Base-by-base conservation (phyloP, 495 filamentous ascomycete species). In the Neurospora sp. region DNA sequence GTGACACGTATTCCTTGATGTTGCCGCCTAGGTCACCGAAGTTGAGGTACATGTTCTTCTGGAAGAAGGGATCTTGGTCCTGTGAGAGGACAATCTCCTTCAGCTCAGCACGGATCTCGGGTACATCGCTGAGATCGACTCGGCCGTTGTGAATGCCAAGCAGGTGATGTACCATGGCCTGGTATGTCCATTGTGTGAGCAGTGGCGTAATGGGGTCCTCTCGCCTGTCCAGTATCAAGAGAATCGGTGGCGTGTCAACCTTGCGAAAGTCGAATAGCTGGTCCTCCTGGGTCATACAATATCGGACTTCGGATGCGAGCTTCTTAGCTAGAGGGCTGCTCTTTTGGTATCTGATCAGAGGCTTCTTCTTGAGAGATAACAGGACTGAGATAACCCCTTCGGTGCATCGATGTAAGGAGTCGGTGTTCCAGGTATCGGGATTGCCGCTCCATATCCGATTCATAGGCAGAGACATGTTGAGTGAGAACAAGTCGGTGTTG, bases 11-110 rank as follows among this genome's bases (percentile, higher is more conserved):
- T 73, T 98, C 94, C 80, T 98, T 98, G 80, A 98, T 98, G 78
- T 97, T 98, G 70, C 96, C 93, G 27, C 96, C 96, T 22, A 99
- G 87, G 75, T 99, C 96, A 53, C 96, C 96, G 80, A 98, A 99
- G 77, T 99, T 99, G 76, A 97, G 90, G 77, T 94, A 99, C 96
- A 99, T 98, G 80, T 99, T 99, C 84, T 97, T 98, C 83, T 98
- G 97, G 84, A 98, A 99, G 84, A 99, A 99, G 0, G 96, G 96
- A 78, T 99, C 96, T 80, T 98, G 96, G 74, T 98, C 96, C 81
- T 96, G 96, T 1, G 95, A 97, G 22, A 99, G 84, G 12, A 97
- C 94, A 73, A 99, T 95, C 84, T 99, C 96, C 82, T 92, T 94
- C 37, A 98, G 85, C 82, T 99, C 96, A 18, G 93, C 91, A 69